These are phyloP conservation scores for Alternaria ethzedia DNA, from an alignment of 2,329 filamentous ascomycete genomes.

Conservation along the genomic window DNA sequence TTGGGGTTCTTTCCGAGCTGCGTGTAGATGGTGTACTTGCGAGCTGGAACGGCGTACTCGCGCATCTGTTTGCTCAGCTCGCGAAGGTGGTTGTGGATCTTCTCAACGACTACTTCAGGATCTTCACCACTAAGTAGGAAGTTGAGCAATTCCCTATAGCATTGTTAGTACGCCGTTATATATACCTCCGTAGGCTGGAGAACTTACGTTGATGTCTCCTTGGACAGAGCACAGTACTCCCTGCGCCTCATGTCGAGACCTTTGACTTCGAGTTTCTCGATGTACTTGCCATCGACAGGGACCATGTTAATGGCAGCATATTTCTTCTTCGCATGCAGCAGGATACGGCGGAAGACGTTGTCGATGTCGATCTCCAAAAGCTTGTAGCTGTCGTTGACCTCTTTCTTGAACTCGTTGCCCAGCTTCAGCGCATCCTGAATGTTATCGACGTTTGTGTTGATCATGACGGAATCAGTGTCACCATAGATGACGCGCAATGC, in stretches of 20 bases:
- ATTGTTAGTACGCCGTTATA: conserved; percentile 11
- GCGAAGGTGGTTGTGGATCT: conserved; percentile 91
- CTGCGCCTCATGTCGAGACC: conserved; percentile 97
- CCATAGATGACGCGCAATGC: conserved; percentile 96
- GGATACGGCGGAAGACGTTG: conserved; percentile 90
- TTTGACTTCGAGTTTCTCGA: conserved; percentile 97
- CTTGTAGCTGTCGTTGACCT: conserved; percentile 92
- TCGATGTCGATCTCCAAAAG: conserved; percentile 98
- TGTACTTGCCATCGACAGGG: conserved; percentile 84
- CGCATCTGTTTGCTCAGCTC: conserved; percentile 88
- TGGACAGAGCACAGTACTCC: conserved; percentile 94
- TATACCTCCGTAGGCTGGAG: not conserved
- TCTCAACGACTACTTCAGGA: conserved; percentile 82
- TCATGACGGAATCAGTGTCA: conserved; percentile 99
- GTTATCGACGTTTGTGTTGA: conserved; percentile 96
- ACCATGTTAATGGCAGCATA: conserved; percentile 96
- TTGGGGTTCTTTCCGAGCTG: conserved; percentile 93
- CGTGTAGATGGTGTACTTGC: conserved; percentile 97
- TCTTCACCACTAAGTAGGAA: conserved; percentile 95
- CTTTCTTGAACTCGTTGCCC: conserved; percentile 91
- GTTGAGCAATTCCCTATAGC: conserved; percentile 74
- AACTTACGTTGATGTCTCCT: conserved; percentile 79
- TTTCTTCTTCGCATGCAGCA: conserved; percentile 98
- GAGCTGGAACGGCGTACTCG: conserved; percentile 72
- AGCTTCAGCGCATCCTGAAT: conserved; percentile 89